Evolutionary conservation across 2,329 filamentous ascomycete genomes (phyloP).

Genomic region (Westerdykella ornata): DNA sequence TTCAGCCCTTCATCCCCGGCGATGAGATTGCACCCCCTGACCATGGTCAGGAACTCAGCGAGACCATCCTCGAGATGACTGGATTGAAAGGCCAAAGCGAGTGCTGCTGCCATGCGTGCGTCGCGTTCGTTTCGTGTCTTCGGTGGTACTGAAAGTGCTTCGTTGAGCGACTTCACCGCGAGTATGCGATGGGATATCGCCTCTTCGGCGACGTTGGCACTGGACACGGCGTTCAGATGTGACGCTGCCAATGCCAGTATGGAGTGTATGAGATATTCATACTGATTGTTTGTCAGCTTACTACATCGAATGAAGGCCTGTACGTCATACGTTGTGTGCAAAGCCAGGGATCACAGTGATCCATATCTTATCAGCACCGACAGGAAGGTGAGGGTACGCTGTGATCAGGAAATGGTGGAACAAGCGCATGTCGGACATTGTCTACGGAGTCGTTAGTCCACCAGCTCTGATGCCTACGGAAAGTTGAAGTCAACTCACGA

Average conservation of each 20-base stretch:
- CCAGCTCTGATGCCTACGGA: constrained; percentile 1
- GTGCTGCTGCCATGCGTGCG: constrained; percentile 33
- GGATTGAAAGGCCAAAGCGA: constrained; percentile 36
- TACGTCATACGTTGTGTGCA: constrained; percentile 53
- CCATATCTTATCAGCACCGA: constrained; percentile 62
- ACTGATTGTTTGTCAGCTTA: constrained; percentile 35
- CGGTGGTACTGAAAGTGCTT: constrained; percentile 32
- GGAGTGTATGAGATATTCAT: constrained; percentile 64
- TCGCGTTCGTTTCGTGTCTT: constrained; percentile 29
- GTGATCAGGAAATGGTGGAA: constrained; percentile 60
- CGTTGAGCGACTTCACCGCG: constrained; percentile 49
- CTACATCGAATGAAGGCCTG: neutral
- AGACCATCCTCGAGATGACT: constrained; percentile 35
- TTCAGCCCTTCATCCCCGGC: constrained; percentile 19
- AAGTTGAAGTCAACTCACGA: constrained; percentile 21
- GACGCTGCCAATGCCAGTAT: constrained; percentile 63
- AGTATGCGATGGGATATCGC: constrained; percentile 60
- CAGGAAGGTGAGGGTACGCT: constrained; percentile 58
- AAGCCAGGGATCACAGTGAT: constrained; percentile 60
- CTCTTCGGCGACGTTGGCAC: constrained; percentile 48
- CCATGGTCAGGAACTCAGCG: constrained; percentile 34
- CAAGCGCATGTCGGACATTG: constrained; percentile 57
- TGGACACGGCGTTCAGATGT: constrained; percentile 49
- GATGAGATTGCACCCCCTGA: constrained; percentile 34
- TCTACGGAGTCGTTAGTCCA: constrained; percentile 17